These are phyloP conservation scores for Scenedesmus sp. DNA, from an alignment of 163 green algal genomes.

Conservation along the genomic window DNA sequence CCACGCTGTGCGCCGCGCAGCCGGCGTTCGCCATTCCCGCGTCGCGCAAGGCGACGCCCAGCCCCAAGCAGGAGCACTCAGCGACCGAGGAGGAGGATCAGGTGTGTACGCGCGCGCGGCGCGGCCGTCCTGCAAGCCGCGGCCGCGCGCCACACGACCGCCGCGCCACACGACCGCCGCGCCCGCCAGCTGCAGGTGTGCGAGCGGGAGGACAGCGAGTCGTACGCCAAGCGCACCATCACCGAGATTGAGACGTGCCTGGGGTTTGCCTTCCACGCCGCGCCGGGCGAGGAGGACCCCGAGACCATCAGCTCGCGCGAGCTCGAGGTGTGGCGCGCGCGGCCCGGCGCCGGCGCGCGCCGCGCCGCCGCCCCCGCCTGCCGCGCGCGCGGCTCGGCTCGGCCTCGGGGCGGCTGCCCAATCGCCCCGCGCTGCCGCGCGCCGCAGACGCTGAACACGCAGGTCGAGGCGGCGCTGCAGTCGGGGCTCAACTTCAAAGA, in stretches of 20 bases:
- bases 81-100: conserved; percentile 14
- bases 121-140: background rate
- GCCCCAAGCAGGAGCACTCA: background rate
- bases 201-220: conserved; percentile 38
- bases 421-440: background rate
- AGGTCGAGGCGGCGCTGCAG: conserved; percentile 43
- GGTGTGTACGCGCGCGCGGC: background rate
- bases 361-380: too few relatives aligned
- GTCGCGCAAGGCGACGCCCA: background rate
- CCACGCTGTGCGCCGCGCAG: background rate
- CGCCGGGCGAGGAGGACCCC: background rate
- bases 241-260: conserved; percentile 48
- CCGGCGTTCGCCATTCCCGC: background rate
- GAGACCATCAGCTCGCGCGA: conserved; percentile 37
- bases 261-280: conserved; percentile 39
- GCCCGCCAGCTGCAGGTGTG: conserved; percentile 15
- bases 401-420: too few relatives aligned
- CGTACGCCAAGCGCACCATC: conserved; percentile 49
- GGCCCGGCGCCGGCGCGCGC: too few relatives aligned
- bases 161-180: background rate
- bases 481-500: conserved; percentile 48
- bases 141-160: background rate
- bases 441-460: conserved; percentile 32
- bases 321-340: conserved; percentile 17
- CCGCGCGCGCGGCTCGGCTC: too few relatives aligned